phyloP scores from a whole-genome alignment of 306 rosid genomes.

The Elaeagnus macrophylla region DNA sequence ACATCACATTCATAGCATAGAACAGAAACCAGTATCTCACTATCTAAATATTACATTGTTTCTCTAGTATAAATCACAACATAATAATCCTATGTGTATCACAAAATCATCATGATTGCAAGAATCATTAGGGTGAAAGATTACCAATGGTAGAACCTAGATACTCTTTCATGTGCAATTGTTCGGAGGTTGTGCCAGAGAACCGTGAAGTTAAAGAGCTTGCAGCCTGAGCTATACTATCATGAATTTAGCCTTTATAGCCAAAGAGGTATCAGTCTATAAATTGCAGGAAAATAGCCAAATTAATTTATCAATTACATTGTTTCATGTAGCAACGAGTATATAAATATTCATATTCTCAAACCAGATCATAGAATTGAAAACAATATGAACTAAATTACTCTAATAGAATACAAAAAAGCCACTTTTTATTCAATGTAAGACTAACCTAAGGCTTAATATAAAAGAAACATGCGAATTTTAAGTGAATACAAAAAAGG shows the following conservation, averaged over 20 bases:
- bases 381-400: too few relatives aligned
- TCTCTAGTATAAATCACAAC: background rate
- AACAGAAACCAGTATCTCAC: background rate
- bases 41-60: background rate
- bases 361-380: too few relatives aligned
- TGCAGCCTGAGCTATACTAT: conserved; percentile 78
- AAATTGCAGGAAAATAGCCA: conserved; percentile 14
- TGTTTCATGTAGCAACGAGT: too few relatives aligned
- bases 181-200: conserved; percentile 61
- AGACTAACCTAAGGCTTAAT: too few relatives aligned
- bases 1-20: conserved; percentile 17
- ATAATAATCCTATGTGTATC: background rate
- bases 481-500: too few relatives aligned
- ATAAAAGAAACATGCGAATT: too few relatives aligned
- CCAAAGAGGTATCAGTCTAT: conserved; percentile 89
- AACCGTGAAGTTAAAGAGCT: conserved; percentile 72
- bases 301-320: too few relatives aligned
- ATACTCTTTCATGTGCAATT: conserved; percentile 47
- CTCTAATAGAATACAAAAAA: too few relatives aligned
- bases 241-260: conserved; percentile 69
- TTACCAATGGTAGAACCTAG: conserved; percentile 63
- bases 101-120: background rate
- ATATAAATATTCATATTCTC: too few relatives aligned
- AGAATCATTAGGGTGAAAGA: background rate
- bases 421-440: too few relatives aligned